Conservation (phyloP, 139 green algal species). For the Chlorella sp. region DNA sequence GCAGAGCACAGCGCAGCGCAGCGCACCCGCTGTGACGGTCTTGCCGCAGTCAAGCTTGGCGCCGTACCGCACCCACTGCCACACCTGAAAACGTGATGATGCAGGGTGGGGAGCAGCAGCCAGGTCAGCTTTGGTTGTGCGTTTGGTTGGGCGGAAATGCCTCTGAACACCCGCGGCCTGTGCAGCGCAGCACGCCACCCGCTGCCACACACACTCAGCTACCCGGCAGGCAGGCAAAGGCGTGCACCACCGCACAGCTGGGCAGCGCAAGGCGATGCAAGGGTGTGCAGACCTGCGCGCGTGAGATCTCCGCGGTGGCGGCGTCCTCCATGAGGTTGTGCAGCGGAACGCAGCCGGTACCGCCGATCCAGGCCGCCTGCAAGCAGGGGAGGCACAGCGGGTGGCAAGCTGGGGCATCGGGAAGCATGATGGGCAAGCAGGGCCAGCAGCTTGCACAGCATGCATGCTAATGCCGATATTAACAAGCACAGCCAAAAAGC, state of each 20-base stretch:
- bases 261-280: too few relatives aligned
- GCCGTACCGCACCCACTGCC: constrained; percentile 86
- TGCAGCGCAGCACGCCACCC: neutral
- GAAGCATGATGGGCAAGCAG: too few relatives aligned
- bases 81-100: constrained; percentile 54
- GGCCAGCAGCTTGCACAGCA: constrained; percentile 50
- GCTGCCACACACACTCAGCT: neutral
- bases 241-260: neutral
- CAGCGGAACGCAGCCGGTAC: constrained; percentile 86
- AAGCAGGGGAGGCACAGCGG: too few relatives aligned
- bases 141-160: too few relatives aligned
- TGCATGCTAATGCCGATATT: constrained; percentile 21
- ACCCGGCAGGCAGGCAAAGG: neutral
- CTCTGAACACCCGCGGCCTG: too few relatives aligned
- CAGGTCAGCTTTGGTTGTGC: too few relatives aligned
- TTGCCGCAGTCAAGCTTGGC: constrained; percentile 65
- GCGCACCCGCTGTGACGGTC: neutral
- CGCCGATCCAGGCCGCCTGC: constrained; percentile 86
- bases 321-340: constrained; percentile 95
- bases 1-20: too few relatives aligned
- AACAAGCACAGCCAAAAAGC: too few relatives aligned
- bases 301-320: constrained; percentile 90
- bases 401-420: too few relatives aligned
- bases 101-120: neutral
- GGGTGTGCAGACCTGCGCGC: constrained; percentile 51